Evolutionary conservation across 805 yeast species (phyloP), one percentile per base, ranked within the genome.

Genomic region (Cyberlindnera petersonii): DNA sequence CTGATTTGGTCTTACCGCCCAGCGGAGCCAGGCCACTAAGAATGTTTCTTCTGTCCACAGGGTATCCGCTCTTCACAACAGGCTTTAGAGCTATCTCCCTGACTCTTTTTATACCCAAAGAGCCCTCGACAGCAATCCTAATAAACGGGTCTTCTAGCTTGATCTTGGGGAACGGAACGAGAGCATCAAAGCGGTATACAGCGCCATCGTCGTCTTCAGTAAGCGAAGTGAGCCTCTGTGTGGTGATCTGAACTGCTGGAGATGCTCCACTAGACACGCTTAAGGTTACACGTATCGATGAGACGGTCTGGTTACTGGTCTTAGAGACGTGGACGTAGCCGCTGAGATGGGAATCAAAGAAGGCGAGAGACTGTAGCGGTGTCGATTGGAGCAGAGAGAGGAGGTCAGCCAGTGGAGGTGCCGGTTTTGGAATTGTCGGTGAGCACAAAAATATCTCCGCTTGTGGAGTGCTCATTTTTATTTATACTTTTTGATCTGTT

Each of bases 101-200:
- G 1, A 24, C 18, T 9, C 19, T 30, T 14, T 22, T 33, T 9
- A 14, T 20, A 8, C 27, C 24, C 18, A 37, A 2, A 6, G 21
- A n/a, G 6, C 46, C 35, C 19, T 39, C 28, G 4, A 46, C 24
- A 9, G 33, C 35, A 1, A 55, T 17, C 18, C 32, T 34, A 4
- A 54, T 17, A 0, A 26, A 5, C 9, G 60, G 56, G 5, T 49
- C 44, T 8, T 41, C 43, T 4, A 55, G 23, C 31, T 44, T 48
- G 9, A 44, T 21, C 39, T 53, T 55, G 13, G 60, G 60, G 36
- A 50, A 54, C 4, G 49, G 31, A 4, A 49, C 34, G 20, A 48
- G 42, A 7, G 42, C 6, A 5, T 35, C 35, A 27, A 55, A 48
- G 10, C 37, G 42, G 37, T 42, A 53, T 14, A 41, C 17, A 17